Percentiles rank a stretch among this genome's conserved stretches.
These are phyloP conservation scores for Blastobotrys americana DNA, from an alignment of 805 yeast genomes.

Conservation along the genomic window DNA sequence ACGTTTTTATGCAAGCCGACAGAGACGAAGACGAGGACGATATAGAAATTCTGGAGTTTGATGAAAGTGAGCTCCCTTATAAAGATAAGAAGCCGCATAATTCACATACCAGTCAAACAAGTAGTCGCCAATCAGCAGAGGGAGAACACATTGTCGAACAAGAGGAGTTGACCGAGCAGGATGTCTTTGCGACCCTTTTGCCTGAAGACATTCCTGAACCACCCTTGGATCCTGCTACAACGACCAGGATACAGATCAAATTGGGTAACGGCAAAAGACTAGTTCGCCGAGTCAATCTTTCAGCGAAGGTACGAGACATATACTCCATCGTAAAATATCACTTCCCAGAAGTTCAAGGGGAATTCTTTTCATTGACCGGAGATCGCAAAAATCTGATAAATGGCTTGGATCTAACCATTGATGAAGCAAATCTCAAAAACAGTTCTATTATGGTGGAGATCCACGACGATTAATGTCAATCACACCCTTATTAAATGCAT, in stretches of 20 bases:
- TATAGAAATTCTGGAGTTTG: conserved; percentile 4
- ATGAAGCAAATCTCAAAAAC: conserved; percentile 71
- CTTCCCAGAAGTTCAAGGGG: conserved; percentile 38
- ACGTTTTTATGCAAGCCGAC: conserved; percentile 27
- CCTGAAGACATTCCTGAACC: conserved; percentile 61
- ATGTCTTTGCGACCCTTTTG: conserved; percentile 43
- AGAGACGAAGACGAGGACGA: conserved; percentile 17
- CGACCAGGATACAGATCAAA: conserved; percentile 80
- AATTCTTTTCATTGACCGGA: conserved; percentile 46
- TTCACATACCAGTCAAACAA: neutral
- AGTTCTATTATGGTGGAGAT: conserved; percentile 70
- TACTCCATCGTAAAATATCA: conserved; percentile 62
- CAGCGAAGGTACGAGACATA: conserved; percentile 52
- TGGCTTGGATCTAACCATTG: conserved; percentile 50
- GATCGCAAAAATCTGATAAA: conserved; percentile 53
- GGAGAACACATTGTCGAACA: conserved; percentile 19
- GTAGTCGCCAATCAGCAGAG: conserved; percentile 7
- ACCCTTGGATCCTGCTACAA: conserved; percentile 42
- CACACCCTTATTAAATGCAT: no score
- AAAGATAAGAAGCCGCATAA: neutral
- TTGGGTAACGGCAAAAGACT: conserved; percentile 79
- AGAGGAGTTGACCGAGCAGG: conserved; percentile 32
- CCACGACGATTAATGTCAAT: conserved; percentile 23
- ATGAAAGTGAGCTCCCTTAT: neutral
- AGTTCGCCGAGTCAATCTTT: conserved; percentile 56